These are phyloP conservation scores for Globisporangium spinosum DNA, from an alignment of 352 stramenopile species.

Conservation along the genomic window DNA sequence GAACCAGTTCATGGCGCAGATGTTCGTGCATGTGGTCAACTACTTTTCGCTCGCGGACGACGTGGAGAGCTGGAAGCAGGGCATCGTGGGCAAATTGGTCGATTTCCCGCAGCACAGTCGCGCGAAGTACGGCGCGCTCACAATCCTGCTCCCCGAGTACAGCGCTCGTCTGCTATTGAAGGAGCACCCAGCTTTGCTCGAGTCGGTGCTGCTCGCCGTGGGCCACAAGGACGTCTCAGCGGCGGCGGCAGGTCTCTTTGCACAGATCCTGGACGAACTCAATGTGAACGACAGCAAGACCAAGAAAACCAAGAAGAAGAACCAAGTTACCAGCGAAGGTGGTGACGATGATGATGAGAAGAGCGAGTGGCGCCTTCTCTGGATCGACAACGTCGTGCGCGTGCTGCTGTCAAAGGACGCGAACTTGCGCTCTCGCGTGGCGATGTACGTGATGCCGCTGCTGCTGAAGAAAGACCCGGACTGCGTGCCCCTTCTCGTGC, in stretches of 20 bases:
- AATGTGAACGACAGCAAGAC: slow-evolving; percentile 20
- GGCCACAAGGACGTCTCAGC: slow-evolving; percentile 72
- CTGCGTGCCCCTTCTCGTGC: slow-evolving; percentile 47
- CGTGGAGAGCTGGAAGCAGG: slow-evolving; percentile 47
- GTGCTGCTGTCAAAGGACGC: slow-evolving; percentile 48
- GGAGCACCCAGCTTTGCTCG: slow-evolving; percentile 45
- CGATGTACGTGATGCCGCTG: slow-evolving; percentile 73
- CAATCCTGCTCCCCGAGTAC: slow-evolving; percentile 49
- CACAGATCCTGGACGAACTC: slow-evolving; percentile 56
- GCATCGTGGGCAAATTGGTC: slow-evolving; percentile 45
- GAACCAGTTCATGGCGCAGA: slow-evolving; percentile 83
- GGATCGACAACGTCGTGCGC: slow-evolving; percentile 52
- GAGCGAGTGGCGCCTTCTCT: slow-evolving; percentile 37
- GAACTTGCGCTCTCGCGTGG: slow-evolving; percentile 55
- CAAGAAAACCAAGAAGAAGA: slow-evolving; percentile 23
- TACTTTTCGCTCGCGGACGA: slow-evolving; percentile 41
- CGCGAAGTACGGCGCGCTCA: slow-evolving; percentile 63
- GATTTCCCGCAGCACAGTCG: slow-evolving; percentile 57
- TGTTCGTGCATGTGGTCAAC: slow-evolving; percentile 73
- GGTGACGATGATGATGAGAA: slow-evolving; percentile 25
- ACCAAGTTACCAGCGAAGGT: not conserved
- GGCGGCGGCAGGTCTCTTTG: slow-evolving; percentile 65
- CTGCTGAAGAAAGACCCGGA: slow-evolving; percentile 65
- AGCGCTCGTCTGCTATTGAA: slow-evolving; percentile 41
- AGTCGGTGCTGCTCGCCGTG: slow-evolving; percentile 53